A percentile compares a stretch with the other conserved stretches of the same genome.
phyloP scores from a whole-genome alignment of 768 basidiomycete species.

The Lactifluus volemus region DNA sequence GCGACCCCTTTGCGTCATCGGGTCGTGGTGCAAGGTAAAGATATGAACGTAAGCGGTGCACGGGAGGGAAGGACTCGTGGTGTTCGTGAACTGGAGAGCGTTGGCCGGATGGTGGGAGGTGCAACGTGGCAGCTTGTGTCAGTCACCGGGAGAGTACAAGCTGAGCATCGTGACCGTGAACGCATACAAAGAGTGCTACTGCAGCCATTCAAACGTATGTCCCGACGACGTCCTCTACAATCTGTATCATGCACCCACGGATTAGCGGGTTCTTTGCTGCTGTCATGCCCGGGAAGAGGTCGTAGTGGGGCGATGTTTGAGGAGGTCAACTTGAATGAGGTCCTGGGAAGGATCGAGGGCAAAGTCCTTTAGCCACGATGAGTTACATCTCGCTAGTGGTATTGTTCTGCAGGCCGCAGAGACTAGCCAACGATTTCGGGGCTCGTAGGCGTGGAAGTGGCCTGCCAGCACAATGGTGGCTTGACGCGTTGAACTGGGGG shows the following conservation, averaged over 20 bases:
- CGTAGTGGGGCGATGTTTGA: constrained; percentile 20
- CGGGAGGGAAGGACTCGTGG: constrained; percentile 25
- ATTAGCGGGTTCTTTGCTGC: constrained; percentile 21
- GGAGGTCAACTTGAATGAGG: constrained; percentile 33
- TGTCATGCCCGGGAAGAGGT: neutral
- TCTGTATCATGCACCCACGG: constrained; percentile 35
- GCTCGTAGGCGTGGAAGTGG: constrained; percentile 44
- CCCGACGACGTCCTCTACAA: constrained; percentile 46
- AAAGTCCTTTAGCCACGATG: constrained; percentile 40
- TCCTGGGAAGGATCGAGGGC: constrained; percentile 63
- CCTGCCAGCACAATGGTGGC: constrained; percentile 28
- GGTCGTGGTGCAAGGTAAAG: constrained; percentile 23
- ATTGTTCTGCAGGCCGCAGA: constrained; percentile 34
- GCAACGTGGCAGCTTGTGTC: constrained; percentile 22
- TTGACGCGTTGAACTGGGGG: constrained; percentile 24
- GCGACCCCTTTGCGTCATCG: neutral
- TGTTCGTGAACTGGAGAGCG: constrained; percentile 21
- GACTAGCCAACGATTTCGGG: constrained; percentile 38
- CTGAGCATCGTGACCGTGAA: constrained; percentile 35
- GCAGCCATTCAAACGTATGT: constrained; percentile 32
- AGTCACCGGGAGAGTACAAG: constrained; percentile 19
- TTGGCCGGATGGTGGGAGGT: constrained; percentile 20
- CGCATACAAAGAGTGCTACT: constrained; percentile 26
- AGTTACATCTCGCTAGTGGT: constrained; percentile 13
- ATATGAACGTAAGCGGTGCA: constrained; percentile 22